Evolutionary conservation across 495 filamentous ascomycete species (phyloP), one percentile per base, ranked within the genome.

Genomic region (Penicillium bovifimosum): DNA sequence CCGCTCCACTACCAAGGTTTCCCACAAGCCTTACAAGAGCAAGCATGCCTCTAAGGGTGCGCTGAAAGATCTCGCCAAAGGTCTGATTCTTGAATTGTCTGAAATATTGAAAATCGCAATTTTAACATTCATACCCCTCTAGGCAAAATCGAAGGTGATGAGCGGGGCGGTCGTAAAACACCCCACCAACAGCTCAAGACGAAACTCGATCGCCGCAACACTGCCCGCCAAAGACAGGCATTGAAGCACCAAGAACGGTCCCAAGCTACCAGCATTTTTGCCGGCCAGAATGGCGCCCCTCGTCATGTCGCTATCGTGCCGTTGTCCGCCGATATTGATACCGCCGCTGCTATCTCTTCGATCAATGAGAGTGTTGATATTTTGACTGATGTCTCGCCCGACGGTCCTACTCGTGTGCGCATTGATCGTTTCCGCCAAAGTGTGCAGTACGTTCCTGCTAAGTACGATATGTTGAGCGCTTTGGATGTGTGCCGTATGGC

Each of bases 171-270:
- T 54, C 85, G 92, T 53, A 95, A 88, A 70, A 95, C 91, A 36
- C 87, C 87, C 52, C 90, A 96, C 68, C 95, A 97, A 65, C 89
- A 96, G 72, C 79, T 95, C 66, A 95, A 95, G 88, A 95, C 91
- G 32, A 98, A 96, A 72, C 75, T 98, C 68, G 90, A 95, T 71
- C 86, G 93, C 31, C 81, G 88, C 61, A 96, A 98, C 70, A 89
- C 92, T 74, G 87, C 88, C 41, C 90, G 90, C 60, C 93, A 98
- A 74, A 81, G 82, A 63, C 86, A 90, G 56, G 77, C 81, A 55
- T 71, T 80, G 56, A 96, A 96, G 70, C 84, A 91, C 52, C 82
- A 82, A 53, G 87, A 93, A 59, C 85, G 90, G 61, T 73, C 81
- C 41, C 85, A 84, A 39, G 84, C 87, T 31, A 80, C 79, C 0